A percentile compares a stretch with the other conserved stretches of the same genome.
phyloP scores from a whole-genome alignment of 345 rosid genomes.

The Lumnitzera littorea region DNA sequence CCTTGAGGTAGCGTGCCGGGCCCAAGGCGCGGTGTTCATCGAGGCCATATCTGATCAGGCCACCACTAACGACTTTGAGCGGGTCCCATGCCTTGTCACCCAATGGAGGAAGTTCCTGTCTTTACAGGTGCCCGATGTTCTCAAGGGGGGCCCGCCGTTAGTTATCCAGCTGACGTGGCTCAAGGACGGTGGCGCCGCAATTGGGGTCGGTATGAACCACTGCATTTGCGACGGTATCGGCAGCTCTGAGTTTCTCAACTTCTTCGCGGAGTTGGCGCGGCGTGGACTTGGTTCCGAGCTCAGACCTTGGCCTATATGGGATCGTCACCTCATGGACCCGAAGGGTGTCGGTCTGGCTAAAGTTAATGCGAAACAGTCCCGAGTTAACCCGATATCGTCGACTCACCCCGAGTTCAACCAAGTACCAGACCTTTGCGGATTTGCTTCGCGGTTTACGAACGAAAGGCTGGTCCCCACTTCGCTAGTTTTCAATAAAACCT shows the following conservation, averaged over 20 bases:
- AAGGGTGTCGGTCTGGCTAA: background rate
- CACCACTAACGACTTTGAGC: constrained; percentile 31
- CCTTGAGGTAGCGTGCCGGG: constrained; percentile 61
- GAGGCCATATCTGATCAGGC: constrained; percentile 43
- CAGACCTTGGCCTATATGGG: constrained; percentile 50
- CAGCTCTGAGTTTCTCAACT: constrained; percentile 56
- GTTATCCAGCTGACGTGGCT: constrained; percentile 91
- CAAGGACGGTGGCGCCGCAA: constrained; percentile 53
- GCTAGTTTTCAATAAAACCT: constrained; percentile 27
- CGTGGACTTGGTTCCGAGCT: background rate
- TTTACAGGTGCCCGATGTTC: constrained; percentile 53
- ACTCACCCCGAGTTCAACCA: constrained; percentile 43
- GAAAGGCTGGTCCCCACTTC: constrained; percentile 65
- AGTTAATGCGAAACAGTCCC: background rate
- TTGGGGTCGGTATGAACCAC: constrained; percentile 69
- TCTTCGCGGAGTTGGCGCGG: constrained; percentile 40
- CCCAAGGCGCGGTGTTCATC: constrained; percentile 62
- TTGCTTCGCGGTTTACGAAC: constrained; percentile 41
- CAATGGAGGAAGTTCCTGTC: constrained; percentile 71
- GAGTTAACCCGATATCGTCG: background rate
- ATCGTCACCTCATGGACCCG: constrained; percentile 60
- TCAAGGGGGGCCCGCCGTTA: constrained; percentile 64
- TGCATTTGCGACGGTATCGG: constrained; percentile 75
- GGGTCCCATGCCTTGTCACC: constrained; percentile 49
- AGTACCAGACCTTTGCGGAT: constrained; percentile 60